Percentiles rank a stretch among this genome's conserved stretches.
Evolutionary conservation across 1,284 basidiomycete species (phyloP).

Genomic region (Xerocomus minutiporus): DNA sequence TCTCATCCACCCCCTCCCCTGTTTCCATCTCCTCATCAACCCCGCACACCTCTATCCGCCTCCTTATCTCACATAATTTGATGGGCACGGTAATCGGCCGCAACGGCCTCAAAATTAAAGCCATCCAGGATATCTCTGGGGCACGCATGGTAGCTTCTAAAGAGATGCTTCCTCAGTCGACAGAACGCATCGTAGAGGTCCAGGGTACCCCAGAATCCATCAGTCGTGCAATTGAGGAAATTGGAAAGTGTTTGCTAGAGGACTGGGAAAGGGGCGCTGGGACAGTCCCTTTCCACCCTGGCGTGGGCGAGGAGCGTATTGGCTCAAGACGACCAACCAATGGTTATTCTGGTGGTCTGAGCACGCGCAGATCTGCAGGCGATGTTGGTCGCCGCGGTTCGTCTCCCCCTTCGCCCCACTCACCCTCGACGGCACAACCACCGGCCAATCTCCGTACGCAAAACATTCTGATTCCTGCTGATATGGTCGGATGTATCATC

Average conservation of each 20-base stretch:
- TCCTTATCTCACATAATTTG: conserved; percentile 96
- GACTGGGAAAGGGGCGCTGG: conserved; percentile 94
- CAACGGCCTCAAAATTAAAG: conserved; percentile 97
- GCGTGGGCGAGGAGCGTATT: conserved; percentile 71
- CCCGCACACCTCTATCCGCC: conserved; percentile 85
- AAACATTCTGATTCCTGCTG: conserved; percentile 97
- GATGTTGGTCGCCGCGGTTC: conserved; percentile 43
- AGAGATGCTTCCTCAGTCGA: conserved; percentile 98
- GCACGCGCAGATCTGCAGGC: conserved; percentile 57
- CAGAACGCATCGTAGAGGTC: conserved; percentile 96
- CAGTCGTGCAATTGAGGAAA: conserved; percentile 88
- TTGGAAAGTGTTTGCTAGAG: conserved; percentile 91
- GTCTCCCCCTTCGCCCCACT: conserved; percentile 56
- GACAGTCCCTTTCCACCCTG: conserved; percentile 94
- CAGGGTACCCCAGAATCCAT: conserved; percentile 91
- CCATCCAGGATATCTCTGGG: conserved; percentile 96
- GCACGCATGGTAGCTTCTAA: conserved; percentile 98
- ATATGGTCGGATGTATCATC: conserved; percentile 99
- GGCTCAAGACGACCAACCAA: conserved; percentile 44
- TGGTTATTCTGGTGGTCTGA: conserved; percentile 41
- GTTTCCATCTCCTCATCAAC: conserved; percentile 57
- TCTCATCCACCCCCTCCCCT: conserved; percentile 70
- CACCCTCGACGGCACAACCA: conserved; percentile 48
- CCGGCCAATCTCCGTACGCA: conserved; percentile 88
- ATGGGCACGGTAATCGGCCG: conserved; percentile 99